phyloP scores from a whole-genome alignment of 1,284 basidiomycete genomes.

The Puccinia hordei region DNA sequence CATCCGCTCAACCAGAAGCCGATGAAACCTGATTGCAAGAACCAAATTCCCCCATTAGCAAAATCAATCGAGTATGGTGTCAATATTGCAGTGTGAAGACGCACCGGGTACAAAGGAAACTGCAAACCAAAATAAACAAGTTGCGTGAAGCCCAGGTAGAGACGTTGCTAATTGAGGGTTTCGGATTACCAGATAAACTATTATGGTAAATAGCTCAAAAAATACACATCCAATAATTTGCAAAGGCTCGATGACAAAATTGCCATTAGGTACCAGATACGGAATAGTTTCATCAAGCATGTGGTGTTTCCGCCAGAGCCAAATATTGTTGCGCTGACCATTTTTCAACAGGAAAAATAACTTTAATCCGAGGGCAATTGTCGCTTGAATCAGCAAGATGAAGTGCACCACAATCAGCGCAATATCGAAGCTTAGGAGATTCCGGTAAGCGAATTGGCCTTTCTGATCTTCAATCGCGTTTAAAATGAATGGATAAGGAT shows the following conservation, averaged over 20 bases:
- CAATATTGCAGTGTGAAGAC: background rate
- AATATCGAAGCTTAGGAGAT: background rate
- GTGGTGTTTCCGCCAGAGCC: slow-evolving; percentile 16
- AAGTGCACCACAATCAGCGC: background rate
- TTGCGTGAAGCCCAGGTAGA: background rate
- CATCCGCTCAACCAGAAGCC: slow-evolving; percentile 22
- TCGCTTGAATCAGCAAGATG: background rate
- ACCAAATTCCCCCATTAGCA: background rate
- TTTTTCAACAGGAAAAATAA: background rate
- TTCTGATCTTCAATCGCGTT: background rate
- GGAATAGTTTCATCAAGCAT: background rate
- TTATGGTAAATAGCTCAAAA: background rate
- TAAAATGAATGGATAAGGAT: slow-evolving; percentile 13
- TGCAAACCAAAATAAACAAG: slow-evolving; percentile 8
- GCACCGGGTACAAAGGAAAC: slow-evolving; percentile 6
- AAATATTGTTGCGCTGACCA: background rate
- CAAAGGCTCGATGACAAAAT: slow-evolving; percentile 12
- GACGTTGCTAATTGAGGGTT: background rate
- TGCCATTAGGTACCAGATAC: background rate
- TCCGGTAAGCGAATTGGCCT: background rate
- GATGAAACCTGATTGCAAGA: background rate
- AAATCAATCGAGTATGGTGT: background rate
- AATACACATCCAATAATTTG: background rate
- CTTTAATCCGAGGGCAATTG: background rate
- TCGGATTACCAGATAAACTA: background rate